Percentiles rank a stretch among this genome's conserved stretches.
Conservation (phyloP, 1,139 yeast species). For the Pichia sp. region DNA sequence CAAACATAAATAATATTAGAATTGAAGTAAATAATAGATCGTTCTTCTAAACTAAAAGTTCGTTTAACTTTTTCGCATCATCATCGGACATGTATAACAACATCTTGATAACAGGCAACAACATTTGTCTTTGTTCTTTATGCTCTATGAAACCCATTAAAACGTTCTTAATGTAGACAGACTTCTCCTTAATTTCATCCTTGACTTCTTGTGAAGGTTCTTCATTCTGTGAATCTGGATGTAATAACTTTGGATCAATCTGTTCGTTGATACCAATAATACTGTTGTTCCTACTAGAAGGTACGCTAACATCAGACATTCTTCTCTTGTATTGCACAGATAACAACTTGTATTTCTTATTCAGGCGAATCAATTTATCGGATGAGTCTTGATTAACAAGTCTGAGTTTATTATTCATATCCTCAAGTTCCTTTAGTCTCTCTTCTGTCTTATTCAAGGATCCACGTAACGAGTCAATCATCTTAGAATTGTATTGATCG, state of each 20-base stretch:
- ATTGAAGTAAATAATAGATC: too few species aligned
- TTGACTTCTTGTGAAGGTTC: slow-evolving; percentile 5
- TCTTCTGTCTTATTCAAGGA: slow-evolving; percentile 51
- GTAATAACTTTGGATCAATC: slow-evolving; percentile 1
- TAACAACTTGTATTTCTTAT: slow-evolving; percentile 62
- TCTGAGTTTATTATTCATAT: slow-evolving; percentile 54
- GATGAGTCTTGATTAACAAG: slow-evolving; percentile 66
- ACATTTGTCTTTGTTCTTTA: slow-evolving; percentile 81
- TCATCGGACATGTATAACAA: slow-evolving; percentile 63
- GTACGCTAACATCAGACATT: slow-evolving; percentile 28
- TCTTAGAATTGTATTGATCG: slow-evolving; percentile 28
- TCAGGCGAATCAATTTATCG: slow-evolving; percentile 61
- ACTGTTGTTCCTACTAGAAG: slow-evolving; percentile 27
- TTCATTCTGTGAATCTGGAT: slow-evolving; percentile 5
- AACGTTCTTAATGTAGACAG: slow-evolving; percentile 85
- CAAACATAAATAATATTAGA: neutral
- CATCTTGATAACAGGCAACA: slow-evolving; percentile 82
- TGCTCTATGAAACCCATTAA: slow-evolving; percentile 87
- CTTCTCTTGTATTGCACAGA: slow-evolving; percentile 53
- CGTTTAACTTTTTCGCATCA: slow-evolving; percentile 70
- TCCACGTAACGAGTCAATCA: slow-evolving; percentile 49
- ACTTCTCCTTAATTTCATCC: slow-evolving; percentile 41
- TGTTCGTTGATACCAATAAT: neutral
- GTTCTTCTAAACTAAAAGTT: slow-evolving; percentile 58
- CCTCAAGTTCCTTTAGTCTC: slow-evolving; percentile 55